Conservation (phyloP, 495 filamentous ascomycete genomes). For the Penicillium bovifimosum region DNA sequence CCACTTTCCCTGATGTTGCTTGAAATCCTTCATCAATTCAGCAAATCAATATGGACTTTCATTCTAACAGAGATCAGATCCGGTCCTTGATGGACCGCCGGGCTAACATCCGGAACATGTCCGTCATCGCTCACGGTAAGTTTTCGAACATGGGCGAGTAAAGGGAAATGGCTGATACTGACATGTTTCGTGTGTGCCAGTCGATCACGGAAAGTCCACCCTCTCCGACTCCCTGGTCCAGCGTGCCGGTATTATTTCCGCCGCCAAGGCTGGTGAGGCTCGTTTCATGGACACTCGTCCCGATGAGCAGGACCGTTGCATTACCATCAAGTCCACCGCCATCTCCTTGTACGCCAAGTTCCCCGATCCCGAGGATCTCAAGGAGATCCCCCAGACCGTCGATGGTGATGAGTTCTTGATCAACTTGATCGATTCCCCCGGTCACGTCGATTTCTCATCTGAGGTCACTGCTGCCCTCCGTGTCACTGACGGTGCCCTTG, state of each 20-base stretch:
- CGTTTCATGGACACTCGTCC: slow-evolving; percentile 95
- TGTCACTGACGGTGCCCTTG: slow-evolving; percentile 98
- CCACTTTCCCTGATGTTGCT: background rate
- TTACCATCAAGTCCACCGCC: slow-evolving; percentile 99
- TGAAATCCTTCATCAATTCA: background rate
- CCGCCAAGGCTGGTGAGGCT: slow-evolving; percentile 91
- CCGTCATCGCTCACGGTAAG: slow-evolving; percentile 97
- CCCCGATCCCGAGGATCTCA: slow-evolving; percentile 76
- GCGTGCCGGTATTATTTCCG: slow-evolving; percentile 98
- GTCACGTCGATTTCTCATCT: slow-evolving; percentile 99
- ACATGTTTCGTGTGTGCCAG: slow-evolving; percentile 31
- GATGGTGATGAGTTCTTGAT: slow-evolving; percentile 96
- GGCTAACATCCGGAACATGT: slow-evolving; percentile 99
- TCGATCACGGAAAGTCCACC: slow-evolving; percentile 99
- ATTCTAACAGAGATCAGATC: slow-evolving; percentile 49
- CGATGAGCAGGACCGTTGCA: slow-evolving; percentile 98
- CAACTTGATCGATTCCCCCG: slow-evolving; percentile 99
- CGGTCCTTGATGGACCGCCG: slow-evolving; percentile 94
- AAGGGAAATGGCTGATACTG: background rate
- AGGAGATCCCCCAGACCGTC: slow-evolving; percentile 87
- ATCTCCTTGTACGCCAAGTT: slow-evolving; percentile 95
- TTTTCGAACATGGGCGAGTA: background rate
- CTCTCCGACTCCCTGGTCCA: slow-evolving; percentile 98
- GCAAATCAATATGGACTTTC: background rate
- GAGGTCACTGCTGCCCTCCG: slow-evolving; percentile 99